A percentile compares a stretch with the other conserved stretches of the same genome.
Conservation (phyloP, 116 monocot species). For the Posidonia oceanica region DNA sequence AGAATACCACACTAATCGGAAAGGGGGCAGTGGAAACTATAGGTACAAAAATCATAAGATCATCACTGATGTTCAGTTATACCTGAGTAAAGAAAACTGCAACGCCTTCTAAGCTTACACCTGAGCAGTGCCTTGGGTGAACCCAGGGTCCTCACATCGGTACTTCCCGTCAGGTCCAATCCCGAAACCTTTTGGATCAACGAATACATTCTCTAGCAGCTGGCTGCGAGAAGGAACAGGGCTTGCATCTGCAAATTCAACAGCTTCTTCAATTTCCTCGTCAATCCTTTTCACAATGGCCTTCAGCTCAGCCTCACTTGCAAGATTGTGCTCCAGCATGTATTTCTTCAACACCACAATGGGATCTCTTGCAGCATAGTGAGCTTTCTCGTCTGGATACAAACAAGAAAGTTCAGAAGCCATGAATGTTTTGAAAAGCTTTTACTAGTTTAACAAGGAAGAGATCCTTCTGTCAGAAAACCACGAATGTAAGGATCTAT, state of each 20-base stretch:
- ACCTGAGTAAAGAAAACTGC: too few species aligned
- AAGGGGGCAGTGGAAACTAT: too few species aligned
- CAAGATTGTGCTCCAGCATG: slow-evolving; percentile 40
- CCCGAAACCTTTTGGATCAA: slow-evolving; percentile 67
- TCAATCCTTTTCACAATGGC: slow-evolving; percentile 56
- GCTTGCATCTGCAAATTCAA: slow-evolving; percentile 67
- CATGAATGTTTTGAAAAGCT: too few species aligned
- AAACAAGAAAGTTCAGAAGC: too few species aligned
- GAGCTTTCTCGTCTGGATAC: slow-evolving; percentile 58
- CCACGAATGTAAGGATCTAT: too few species aligned
- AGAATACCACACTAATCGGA: too few species aligned
- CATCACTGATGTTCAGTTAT: too few species aligned
- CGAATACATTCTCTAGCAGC: slow-evolving; percentile 20
- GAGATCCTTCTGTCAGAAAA: too few species aligned
- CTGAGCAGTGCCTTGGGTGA: slow-evolving; percentile 69
- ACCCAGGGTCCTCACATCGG: slow-evolving; percentile 62
- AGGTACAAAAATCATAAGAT: too few species aligned
- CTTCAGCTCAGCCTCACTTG: slow-evolving; percentile 42
- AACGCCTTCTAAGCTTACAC: slow-evolving; percentile 16
- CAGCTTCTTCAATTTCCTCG: slow-evolving; percentile 56
- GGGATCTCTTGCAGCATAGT: slow-evolving; percentile 64
- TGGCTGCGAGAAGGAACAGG: slow-evolving; percentile 60
- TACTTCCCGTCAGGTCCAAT: slow-evolving; percentile 72
- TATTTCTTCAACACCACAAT: slow-evolving; percentile 48
- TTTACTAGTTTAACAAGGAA: too few species aligned